These are phyloP conservation scores for Xenosphaeropsis pyriputrescens DNA, from an alignment of 2,329 filamentous ascomycete species.

Conservation along the genomic window DNA sequence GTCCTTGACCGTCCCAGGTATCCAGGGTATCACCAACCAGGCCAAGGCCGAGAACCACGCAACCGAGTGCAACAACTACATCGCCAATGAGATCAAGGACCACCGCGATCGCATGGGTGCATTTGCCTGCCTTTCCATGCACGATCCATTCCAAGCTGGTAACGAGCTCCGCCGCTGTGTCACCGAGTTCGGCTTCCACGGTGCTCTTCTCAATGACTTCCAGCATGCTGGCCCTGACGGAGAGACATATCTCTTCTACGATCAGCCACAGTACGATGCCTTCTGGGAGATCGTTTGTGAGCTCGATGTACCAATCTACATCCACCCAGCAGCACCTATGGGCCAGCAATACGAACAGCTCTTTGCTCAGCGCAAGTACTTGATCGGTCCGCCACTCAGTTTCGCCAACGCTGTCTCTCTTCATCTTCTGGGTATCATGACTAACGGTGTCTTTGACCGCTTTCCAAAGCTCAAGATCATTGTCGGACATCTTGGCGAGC, in stretches of 20 bases:
- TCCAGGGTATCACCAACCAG: slow-evolving; percentile 28
- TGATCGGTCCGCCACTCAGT: slow-evolving; percentile 41
- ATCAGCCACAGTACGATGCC: slow-evolving; percentile 40
- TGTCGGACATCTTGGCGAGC: slow-evolving; percentile 32
- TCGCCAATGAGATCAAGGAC: slow-evolving; percentile 9
- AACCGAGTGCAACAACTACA: slow-evolving; percentile 19
- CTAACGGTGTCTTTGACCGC: slow-evolving; percentile 34
- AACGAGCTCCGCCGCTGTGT: slow-evolving; percentile 35
- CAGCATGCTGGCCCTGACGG: slow-evolving; percentile 42
- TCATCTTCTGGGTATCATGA: slow-evolving; percentile 36
- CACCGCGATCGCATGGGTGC: slow-evolving; percentile 26
- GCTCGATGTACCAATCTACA: slow-evolving; percentile 48
- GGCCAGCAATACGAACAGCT: slow-evolving; percentile 41
- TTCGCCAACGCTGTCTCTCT: slow-evolving; percentile 45
- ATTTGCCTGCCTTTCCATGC: slow-evolving; percentile 35
- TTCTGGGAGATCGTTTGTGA: slow-evolving; percentile 45
- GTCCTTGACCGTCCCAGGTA: slow-evolving; percentile 31
- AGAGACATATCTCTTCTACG: slow-evolving; percentile 50
- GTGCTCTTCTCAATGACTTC: slow-evolving; percentile 45
- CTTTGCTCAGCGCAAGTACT: slow-evolving; percentile 41
- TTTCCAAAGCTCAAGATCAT: slow-evolving; percentile 29
- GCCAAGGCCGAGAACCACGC: slow-evolving; percentile 25
- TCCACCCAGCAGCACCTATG: slow-evolving; percentile 42
- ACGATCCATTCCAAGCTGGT: slow-evolving; percentile 33
- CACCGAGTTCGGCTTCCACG: slow-evolving; percentile 43